Percentiles rank a stretch among this genome's conserved stretches.
Conservation (phyloP, 1,139 yeast genomes). For the Meyerozyma carpophila region DNA sequence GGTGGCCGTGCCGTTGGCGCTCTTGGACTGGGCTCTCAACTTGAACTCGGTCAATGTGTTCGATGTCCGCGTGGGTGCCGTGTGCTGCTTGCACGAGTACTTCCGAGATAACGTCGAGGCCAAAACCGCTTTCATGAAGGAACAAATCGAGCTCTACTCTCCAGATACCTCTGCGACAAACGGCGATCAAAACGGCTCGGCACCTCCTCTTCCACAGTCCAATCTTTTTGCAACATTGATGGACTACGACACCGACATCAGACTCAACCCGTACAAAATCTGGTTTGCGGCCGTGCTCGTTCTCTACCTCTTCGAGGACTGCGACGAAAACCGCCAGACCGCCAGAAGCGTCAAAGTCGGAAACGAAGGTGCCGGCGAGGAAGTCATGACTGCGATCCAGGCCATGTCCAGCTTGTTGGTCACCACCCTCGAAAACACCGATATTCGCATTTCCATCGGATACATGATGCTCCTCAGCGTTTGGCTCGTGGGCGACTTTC, state of each 20-base stretch:
- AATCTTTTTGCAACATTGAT: constrained; percentile 67
- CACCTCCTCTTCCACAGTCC: constrained; percentile 22
- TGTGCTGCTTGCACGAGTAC: constrained; percentile 61
- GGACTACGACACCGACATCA: constrained; percentile 72
- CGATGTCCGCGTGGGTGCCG: constrained; percentile 72
- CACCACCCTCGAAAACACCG: constrained; percentile 57
- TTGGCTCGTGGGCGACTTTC: constrained; percentile 76
- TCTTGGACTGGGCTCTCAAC: constrained; percentile 75
- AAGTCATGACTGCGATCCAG: constrained; percentile 67
- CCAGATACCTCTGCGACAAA: constrained; percentile 8
- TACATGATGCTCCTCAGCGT: constrained; percentile 69
- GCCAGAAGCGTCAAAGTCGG: constrained; percentile 62
- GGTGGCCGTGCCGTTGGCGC: constrained; percentile 67
- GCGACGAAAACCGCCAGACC: constrained; percentile 44
- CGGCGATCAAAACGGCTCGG: constrained; percentile 1
- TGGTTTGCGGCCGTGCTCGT: constrained; percentile 81
- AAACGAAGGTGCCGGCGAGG: constrained; percentile 64
- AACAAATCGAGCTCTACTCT: constrained; percentile 45
- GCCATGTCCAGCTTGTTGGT: constrained; percentile 75
- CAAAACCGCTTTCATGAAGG: constrained; percentile 53
- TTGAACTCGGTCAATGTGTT: constrained; percentile 81
- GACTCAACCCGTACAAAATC: constrained; percentile 76
- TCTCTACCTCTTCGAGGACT: constrained; percentile 57
- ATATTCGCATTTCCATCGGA: constrained; percentile 74
- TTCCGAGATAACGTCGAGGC: constrained; percentile 63